Evolutionary conservation across 352 stramenopile genomes (phyloP).

Genomic region (Phytophthora megakarya): DNA sequence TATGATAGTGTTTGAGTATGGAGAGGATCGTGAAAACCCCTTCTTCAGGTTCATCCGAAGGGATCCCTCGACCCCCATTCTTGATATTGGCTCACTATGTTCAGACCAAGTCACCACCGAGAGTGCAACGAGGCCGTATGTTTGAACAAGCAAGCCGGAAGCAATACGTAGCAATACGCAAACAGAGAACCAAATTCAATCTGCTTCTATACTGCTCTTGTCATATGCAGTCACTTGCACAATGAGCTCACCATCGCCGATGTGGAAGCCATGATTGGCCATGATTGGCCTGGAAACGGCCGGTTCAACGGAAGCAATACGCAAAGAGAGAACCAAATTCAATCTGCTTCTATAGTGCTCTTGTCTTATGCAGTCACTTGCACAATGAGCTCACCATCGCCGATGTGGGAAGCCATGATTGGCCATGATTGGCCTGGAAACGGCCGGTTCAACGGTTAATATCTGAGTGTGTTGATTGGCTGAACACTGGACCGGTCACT

Average conservation of each 20-base stretch:
- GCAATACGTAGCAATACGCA: slow-evolving; percentile 5
- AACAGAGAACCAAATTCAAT: neutral
- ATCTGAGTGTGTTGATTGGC: slow-evolving; percentile 22
- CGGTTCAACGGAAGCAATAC: slow-evolving; percentile 23
- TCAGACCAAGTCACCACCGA: slow-evolving; percentile 34
- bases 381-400: slow-evolving; percentile 5
- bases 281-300: slow-evolving; percentile 21
- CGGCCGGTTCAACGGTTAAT: slow-evolving; percentile 32
- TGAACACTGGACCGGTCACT: slow-evolving; percentile 29
- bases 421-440: slow-evolving; percentile 21
- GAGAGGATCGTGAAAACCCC: slow-evolving; percentile 53
- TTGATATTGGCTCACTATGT: slow-evolving; percentile 37
- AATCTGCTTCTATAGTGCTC: neutral
- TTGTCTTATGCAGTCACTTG: slow-evolving; percentile 1
- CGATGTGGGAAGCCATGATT: neutral
- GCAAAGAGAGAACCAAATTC: neutral
- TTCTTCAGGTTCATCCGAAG: slow-evolving; percentile 43
- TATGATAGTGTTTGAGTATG: slow-evolving; percentile 28
- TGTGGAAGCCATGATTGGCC: neutral
- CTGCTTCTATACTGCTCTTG: neutral
- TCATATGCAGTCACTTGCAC: slow-evolving; percentile 1
- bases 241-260: slow-evolving; percentile 6
- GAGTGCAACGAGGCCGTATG: slow-evolving; percentile 30
- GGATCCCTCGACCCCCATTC: slow-evolving; percentile 47
- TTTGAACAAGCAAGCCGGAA: slow-evolving; percentile 34